A percentile compares a stretch with the other conserved stretches of the same genome.
phyloP scores from a whole-genome alignment of 73 alveolate genomes.

The Symbiodinium pilosum region DNA sequence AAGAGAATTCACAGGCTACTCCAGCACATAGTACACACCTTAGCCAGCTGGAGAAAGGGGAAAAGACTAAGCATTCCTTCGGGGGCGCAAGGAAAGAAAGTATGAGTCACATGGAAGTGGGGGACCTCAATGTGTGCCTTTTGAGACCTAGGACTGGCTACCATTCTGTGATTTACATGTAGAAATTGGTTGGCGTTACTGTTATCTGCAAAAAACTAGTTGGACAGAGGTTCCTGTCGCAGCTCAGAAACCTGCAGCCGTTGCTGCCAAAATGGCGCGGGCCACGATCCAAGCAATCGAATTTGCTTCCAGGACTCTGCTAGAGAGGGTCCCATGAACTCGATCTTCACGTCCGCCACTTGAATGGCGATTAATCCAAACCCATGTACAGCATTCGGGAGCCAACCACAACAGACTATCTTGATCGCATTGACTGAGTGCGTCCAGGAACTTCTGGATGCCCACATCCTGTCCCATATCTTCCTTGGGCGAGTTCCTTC shows the following conservation, averaged over 20 bases:
- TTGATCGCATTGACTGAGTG: neutral
- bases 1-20: neutral
- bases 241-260: neutral
- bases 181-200: too few species aligned
- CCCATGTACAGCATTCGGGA: neutral
- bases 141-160: too few species aligned
- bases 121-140: too few species aligned
- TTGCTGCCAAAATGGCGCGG: neutral
- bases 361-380: neutral
- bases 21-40: neutral
- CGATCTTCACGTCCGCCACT: neutral
- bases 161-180: too few species aligned
- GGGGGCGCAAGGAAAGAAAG: too few species aligned
- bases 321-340: neutral
- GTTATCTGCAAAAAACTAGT: too few species aligned
- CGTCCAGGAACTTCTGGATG: neutral
- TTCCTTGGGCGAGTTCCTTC: neutral
- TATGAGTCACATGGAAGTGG: too few species aligned
- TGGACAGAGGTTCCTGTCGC: neutral
- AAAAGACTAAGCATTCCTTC: too few species aligned
- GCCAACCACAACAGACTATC: neutral
- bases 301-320: neutral
- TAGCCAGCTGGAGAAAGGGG: too few species aligned
- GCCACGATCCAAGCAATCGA: neutral
- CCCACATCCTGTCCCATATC: neutral